These are phyloP conservation scores for Pestalotiopsis sp. DNA, from an alignment of 2,329 filamentous ascomycete species.

Conservation along the genomic window DNA sequence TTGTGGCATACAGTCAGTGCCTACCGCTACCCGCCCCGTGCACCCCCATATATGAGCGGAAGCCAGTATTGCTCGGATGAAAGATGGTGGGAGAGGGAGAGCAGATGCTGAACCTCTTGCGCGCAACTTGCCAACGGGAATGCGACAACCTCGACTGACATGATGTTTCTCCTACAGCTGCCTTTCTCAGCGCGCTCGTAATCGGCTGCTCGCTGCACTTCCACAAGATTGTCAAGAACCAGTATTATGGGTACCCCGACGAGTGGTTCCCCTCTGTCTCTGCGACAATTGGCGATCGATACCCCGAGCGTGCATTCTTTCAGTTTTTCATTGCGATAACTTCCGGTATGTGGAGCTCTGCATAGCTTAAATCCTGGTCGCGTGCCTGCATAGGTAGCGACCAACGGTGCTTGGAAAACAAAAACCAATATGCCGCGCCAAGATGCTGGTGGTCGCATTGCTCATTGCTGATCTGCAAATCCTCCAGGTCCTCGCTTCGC, in stretches of 20 bases:
- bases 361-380: background rate
- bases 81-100: no score
- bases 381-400: background rate
- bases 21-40: conserved; percentile 10
- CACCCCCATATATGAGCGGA: background rate
- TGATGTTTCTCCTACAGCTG: conserved; percentile 50
- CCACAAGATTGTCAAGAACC: conserved; percentile 96
- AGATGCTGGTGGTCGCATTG: background rate
- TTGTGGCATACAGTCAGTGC: conserved; percentile 74
- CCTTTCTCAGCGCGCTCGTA: conserved; percentile 84
- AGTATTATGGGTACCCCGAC: conserved; percentile 90
- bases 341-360: conserved; percentile 61
- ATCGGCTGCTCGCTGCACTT: conserved; percentile 86
- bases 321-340: conserved; percentile 97
- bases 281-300: conserved; percentile 94
- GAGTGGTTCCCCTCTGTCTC: conserved; percentile 98
- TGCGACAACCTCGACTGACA: background rate
- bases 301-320: conserved; percentile 95
- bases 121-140: background rate
- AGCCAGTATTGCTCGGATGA: background rate
- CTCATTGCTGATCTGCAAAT: conserved; percentile 15
- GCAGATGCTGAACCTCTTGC: background rate
- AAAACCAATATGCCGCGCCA: background rate
- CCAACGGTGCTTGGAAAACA: background rate
- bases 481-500: conserved; percentile 80